These are phyloP conservation scores for Xylaria flabelliformis DNA, from an alignment of 495 filamentous ascomycete species.

Conservation along the genomic window DNA sequence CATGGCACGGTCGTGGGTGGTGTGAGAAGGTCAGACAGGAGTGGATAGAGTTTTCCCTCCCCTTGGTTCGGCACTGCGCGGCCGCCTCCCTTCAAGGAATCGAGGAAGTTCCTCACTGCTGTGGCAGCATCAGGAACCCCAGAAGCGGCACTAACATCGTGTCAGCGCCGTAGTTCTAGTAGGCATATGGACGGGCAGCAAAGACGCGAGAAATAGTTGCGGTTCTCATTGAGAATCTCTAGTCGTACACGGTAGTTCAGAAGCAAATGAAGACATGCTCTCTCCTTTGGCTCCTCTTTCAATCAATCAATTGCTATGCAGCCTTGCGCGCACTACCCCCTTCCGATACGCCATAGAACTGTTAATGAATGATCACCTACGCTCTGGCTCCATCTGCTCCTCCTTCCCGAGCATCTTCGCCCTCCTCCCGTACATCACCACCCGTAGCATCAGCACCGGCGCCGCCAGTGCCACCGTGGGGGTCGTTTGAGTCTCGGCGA, in stretches of 20 bases:
- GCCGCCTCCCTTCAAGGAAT: constrained; percentile 73
- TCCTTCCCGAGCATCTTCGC: constrained; percentile 83
- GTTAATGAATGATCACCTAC: constrained; percentile 77
- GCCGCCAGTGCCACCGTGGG: constrained; percentile 72
- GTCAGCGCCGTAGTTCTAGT: constrained; percentile 42
- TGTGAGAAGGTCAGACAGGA: constrained; percentile 84
- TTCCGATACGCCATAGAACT: constrained; percentile 40
- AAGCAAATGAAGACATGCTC: neutral
- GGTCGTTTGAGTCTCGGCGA: constrained; percentile 61
- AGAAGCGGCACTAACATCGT: constrained; percentile 47
- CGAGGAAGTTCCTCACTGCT: constrained; percentile 85
- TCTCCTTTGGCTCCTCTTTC: constrained; percentile 20
- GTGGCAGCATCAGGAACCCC: constrained; percentile 61
- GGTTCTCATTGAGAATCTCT: constrained; percentile 39
- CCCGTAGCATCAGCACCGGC: constrained; percentile 87
- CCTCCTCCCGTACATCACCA: constrained; percentile 88
- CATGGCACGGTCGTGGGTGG: constrained; percentile 76
- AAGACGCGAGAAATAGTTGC: constrained; percentile 25
- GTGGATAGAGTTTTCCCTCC: constrained; percentile 73
- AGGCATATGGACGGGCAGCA: constrained; percentile 8
- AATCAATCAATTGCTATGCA: constrained; percentile 38
- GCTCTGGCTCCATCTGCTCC: constrained; percentile 97
- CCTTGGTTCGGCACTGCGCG: constrained; percentile 42
- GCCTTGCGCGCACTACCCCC: constrained; percentile 33
- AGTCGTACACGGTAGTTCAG: constrained; percentile 39